Conservation (phyloP, 2,329 filamentous ascomycete genomes). For the Neofusicoccum umdonicola region DNA sequence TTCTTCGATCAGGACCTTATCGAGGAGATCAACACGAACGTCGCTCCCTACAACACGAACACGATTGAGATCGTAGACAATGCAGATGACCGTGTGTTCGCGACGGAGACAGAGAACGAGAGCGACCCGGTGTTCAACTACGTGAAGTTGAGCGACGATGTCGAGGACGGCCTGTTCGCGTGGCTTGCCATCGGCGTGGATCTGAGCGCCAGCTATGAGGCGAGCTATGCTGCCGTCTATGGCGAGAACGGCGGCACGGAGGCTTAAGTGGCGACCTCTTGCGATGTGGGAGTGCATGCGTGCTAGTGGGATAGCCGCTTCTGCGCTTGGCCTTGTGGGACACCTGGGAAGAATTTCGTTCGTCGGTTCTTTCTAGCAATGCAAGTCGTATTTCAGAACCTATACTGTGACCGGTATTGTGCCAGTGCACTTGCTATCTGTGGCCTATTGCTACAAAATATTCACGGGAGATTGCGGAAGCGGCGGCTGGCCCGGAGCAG, state of each 20-base stretch:
- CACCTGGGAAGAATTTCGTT: too few species aligned
- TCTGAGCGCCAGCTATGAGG: background rate
- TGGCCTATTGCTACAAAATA: too few species aligned
- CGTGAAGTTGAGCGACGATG: constrained; percentile 53
- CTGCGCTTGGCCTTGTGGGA: too few species aligned
- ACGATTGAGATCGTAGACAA: constrained; percentile 49
- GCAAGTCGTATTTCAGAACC: too few species aligned
- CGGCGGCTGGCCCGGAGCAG: too few species aligned
- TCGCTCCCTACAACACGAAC: constrained; percentile 44
- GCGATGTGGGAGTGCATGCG: too few species aligned
- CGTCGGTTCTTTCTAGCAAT: too few species aligned
- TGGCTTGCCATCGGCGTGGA: constrained; percentile 25
- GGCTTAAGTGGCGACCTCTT: background rate
- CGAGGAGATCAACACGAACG: constrained; percentile 46
- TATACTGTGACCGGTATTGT: too few species aligned
- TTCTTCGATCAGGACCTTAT: constrained; percentile 64
- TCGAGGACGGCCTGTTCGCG: constrained; percentile 32
- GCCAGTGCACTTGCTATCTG: too few species aligned
- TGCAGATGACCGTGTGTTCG: constrained; percentile 47
- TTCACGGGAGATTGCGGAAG: too few species aligned
- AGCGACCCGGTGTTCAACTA: constrained; percentile 59
- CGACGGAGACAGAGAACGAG: constrained; percentile 45
- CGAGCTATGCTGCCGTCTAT: background rate
- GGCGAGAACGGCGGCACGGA: background rate
- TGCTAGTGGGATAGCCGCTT: too few species aligned